Conservation (phyloP, 805 yeast genomes). For the Starmerella gropengiesseri region DNA sequence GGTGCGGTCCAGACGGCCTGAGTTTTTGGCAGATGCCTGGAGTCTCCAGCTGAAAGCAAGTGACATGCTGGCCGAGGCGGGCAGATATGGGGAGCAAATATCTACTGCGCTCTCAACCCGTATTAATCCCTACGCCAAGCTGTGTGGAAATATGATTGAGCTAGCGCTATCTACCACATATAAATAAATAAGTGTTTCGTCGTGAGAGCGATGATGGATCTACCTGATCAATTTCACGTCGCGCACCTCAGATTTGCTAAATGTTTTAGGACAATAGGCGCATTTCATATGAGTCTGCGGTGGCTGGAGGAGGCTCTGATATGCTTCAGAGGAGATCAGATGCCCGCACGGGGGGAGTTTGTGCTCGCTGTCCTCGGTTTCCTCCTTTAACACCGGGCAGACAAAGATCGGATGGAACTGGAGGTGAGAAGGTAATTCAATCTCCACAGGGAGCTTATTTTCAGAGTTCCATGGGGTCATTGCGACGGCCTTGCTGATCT, state of each 20-base stretch:
- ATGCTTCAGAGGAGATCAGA: slow-evolving; percentile 38
- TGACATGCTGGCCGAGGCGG: slow-evolving; percentile 24
- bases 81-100: slow-evolving; percentile 28
- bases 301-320: neutral
- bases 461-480: slow-evolving; percentile 5
- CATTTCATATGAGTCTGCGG: neutral
- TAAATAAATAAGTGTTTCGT: neutral
- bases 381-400: slow-evolving; percentile 61
- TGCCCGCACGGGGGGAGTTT: slow-evolving; percentile 58
- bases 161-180: too few species aligned
- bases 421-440: slow-evolving; percentile 42
- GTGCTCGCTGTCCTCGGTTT: slow-evolving; percentile 41
- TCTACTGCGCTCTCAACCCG: slow-evolving; percentile 24
- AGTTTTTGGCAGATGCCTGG: slow-evolving; percentile 22
- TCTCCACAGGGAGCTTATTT: slow-evolving; percentile 32
- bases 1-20: slow-evolving; percentile 17
- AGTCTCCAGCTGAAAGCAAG: slow-evolving; percentile 27
- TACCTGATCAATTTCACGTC: neutral
- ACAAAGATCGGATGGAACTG: slow-evolving; percentile 57
- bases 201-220: neutral
- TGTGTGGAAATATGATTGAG: slow-evolving; percentile 30
- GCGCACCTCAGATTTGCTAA: neutral
- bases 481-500: neutral
- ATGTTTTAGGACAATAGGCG: slow-evolving; percentile 1
- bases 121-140: slow-evolving; percentile 30